Percentiles rank a stretch among this genome's conserved stretches.
phyloP scores from a whole-genome alignment of 345 rosid species.

The Pugionium cornutum region DNA sequence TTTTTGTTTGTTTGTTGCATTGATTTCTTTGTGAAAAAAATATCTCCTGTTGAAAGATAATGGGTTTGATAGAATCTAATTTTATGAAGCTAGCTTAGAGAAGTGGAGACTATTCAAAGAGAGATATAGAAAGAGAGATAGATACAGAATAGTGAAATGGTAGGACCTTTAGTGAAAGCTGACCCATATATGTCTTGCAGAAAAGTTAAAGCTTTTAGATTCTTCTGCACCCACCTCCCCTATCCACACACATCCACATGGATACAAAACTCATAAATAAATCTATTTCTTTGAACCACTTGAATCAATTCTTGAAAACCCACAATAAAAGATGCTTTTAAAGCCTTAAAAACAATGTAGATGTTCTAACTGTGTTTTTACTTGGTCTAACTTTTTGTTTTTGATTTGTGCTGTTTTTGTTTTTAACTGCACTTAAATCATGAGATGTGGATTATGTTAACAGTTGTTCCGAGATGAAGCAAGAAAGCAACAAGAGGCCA shows the following conservation, averaged over 20 bases:
- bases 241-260: slow-evolving; percentile 51
- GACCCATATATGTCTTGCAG: slow-evolving; percentile 45
- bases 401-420: slow-evolving; percentile 1
- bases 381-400: slow-evolving; percentile 13
- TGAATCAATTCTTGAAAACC: slow-evolving; percentile 10
- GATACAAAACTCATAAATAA: not conserved
- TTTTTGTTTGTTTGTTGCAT: slow-evolving; percentile 32
- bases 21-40: slow-evolving; percentile 22
- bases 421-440: not conserved
- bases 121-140: slow-evolving; percentile 32
- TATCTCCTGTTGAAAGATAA: slow-evolving; percentile 17
- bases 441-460: slow-evolving; percentile 30
- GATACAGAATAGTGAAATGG: slow-evolving; percentile 31
- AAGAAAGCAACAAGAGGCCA: slow-evolving; percentile 44
- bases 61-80: slow-evolving; percentile 40
- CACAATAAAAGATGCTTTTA: slow-evolving; percentile 28
- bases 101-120: slow-evolving; percentile 34
- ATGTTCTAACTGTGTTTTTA: not conserved
- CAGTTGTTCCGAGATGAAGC: slow-evolving; percentile 52
- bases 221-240: slow-evolving; percentile 58
- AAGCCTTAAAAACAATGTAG: not conserved
- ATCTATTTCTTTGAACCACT: not conserved
- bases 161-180: slow-evolving; percentile 45
- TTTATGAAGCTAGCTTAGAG: slow-evolving; percentile 14
- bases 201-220: slow-evolving; percentile 47